Conservation (phyloP, 2,329 filamentous ascomycete species). For the Knoxdaviesia capensis region DNA sequence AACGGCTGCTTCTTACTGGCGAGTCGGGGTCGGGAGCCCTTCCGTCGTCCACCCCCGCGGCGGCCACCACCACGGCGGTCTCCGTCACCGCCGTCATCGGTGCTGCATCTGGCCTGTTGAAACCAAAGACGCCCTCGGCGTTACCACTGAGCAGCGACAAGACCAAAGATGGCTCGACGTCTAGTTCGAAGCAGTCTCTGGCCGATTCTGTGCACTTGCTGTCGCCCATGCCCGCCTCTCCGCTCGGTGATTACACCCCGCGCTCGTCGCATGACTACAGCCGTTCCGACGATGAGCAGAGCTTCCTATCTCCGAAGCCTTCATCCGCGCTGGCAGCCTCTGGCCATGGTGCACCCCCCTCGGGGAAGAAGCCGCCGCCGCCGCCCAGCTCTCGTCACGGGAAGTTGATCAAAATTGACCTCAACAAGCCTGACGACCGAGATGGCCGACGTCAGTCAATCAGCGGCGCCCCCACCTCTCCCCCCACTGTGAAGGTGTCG, state of each 20-base stretch:
- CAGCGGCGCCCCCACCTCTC: not conserved
- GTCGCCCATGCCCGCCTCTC: not conserved
- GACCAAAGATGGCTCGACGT: not conserved
- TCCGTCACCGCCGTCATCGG: not conserved
- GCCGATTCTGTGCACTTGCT: not conserved
- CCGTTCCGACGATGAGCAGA: not conserved
- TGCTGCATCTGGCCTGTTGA: not conserved
- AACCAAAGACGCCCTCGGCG: not conserved
- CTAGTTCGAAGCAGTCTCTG: not conserved
- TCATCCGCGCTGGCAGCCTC: slow-evolving; percentile 10
- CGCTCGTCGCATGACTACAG: not conserved
- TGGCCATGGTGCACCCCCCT: slow-evolving; percentile 8
- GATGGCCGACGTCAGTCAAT: slow-evolving; percentile 2
- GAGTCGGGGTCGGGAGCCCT: slow-evolving; percentile 21
- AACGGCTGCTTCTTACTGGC: slow-evolving; percentile 55
- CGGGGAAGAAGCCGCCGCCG: slow-evolving; percentile 47
- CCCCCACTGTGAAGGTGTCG: not conserved
- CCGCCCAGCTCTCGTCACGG: slow-evolving; percentile 59
- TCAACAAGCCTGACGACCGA: slow-evolving; percentile 17
- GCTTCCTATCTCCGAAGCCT: not conserved
- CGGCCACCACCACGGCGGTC: not conserved
- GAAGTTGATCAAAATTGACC: slow-evolving; percentile 41
- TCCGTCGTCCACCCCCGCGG: not conserved
- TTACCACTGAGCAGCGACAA: not conserved
- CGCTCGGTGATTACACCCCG: not conserved